Conservation (phyloP, 2,329 filamentous ascomycete species). For the Nothomitra cinnamomea region DNA sequence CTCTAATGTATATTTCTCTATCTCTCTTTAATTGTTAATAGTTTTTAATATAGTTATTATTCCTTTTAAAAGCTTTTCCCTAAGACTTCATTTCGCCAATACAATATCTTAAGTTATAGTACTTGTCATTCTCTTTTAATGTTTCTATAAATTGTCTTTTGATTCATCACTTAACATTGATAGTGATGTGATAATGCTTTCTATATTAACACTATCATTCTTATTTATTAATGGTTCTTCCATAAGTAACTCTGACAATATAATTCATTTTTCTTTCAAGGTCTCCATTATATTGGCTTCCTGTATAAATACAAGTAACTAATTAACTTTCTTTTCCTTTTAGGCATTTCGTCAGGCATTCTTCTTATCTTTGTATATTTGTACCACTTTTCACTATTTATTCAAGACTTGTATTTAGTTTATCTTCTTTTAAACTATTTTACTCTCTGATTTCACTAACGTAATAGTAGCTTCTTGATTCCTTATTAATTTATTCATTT, state of each 20-base stretch:
- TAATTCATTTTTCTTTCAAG: neutral
- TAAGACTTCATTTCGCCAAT: neutral
- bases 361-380: neutral
- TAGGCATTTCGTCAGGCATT: neutral
- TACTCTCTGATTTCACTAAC: neutral
- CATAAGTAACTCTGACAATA: too few species aligned
- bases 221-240: neutral
- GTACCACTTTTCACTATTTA: neutral
- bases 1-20: neutral
- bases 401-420: neutral
- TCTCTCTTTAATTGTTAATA: neutral
- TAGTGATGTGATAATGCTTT: neutral
- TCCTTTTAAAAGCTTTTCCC: neutral
- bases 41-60: neutral
- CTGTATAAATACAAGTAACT: neutral
- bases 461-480: neutral
- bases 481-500: neutral
- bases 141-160: neutral
- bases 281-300: neutral
- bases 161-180: neutral
- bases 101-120: neutral
- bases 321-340: neutral
- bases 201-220: neutral
- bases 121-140: neutral
- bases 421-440: neutral